Evolutionary conservation across 2,329 filamentous ascomycete species (phyloP).

Genomic region (Myriosclerotinia scirpicola): DNA sequence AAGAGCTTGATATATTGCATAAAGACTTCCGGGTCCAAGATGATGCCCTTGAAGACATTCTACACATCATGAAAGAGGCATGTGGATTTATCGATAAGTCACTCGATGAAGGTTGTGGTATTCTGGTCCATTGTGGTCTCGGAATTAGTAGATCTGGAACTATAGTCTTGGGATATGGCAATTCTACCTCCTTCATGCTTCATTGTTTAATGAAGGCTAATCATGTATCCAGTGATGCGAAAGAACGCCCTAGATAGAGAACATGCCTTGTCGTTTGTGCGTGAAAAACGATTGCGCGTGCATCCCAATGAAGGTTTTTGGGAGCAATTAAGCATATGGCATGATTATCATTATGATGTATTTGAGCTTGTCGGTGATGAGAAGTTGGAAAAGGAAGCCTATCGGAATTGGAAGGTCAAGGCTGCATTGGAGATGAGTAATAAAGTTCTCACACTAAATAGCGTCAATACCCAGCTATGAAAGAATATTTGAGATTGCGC

Average conservation of each 20-base stretch:
- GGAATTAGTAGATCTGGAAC: conserved; percentile 9
- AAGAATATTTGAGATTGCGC: not conserved
- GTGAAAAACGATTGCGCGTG: not conserved
- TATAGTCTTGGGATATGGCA: not conserved
- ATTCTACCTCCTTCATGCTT: not conserved
- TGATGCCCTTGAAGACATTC: conserved; percentile 1
- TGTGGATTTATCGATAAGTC: not conserved
- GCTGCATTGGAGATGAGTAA: not conserved
- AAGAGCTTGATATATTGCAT: not conserved
- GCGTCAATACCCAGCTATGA: not conserved
- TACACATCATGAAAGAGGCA: not conserved
- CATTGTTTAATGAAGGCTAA: not conserved
- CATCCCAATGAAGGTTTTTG: not conserved
- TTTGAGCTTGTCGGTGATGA: not conserved
- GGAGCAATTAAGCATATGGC: not conserved
- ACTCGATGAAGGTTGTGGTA: not conserved
- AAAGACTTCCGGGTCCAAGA: conserved; percentile 2
- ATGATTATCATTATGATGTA: conserved; percentile 1
- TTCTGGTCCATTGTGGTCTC: conserved; percentile 10
- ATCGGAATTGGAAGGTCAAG: conserved; percentile 6
- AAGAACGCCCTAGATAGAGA: not conserved
- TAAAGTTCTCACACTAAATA: not conserved
- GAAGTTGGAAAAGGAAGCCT: not conserved
- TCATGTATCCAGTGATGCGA: not conserved
- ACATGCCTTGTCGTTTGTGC: not conserved